A percentile compares a stretch with the other conserved stretches of the same genome.
These are phyloP conservation scores for Margaritispora aquatica DNA, from an alignment of 495 filamentous ascomycete genomes.

Conservation along the genomic window DNA sequence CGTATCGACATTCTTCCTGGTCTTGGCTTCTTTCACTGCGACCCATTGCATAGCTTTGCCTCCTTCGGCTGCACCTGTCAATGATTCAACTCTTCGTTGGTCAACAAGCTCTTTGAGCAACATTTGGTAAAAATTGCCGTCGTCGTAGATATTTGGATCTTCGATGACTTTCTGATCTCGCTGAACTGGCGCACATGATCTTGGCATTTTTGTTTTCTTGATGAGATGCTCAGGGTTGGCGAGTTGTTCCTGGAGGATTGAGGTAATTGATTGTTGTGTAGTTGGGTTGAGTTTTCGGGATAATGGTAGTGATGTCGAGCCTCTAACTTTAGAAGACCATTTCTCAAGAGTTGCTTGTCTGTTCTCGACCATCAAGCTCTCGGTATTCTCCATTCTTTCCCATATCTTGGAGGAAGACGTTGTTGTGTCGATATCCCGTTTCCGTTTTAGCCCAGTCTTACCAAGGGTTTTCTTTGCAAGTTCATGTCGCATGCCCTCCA, in stretches of 20 bases:
- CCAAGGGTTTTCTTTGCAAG: conserved; percentile 35
- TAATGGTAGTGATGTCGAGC: conserved; percentile 35
- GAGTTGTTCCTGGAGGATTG: conserved; percentile 70
- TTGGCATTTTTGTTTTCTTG: conserved; percentile 55
- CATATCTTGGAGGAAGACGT: conserved; percentile 58
- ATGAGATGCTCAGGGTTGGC: conserved; percentile 60
- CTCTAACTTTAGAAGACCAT: conserved; percentile 57
- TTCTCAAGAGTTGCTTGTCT: conserved; percentile 56
- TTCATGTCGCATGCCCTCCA: conserved; percentile 64
- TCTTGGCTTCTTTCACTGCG: conserved; percentile 75
- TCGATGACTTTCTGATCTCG: conserved; percentile 44
- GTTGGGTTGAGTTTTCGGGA: conserved; percentile 48
- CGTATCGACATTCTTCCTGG: conserved; percentile 77
- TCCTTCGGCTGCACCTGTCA: conserved; percentile 29
- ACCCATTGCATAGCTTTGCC: conserved; percentile 38
- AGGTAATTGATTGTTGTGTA: conserved; percentile 56
- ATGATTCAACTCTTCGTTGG: conserved; percentile 60
- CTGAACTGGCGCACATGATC: conserved; percentile 68
- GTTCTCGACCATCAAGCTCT: conserved; percentile 41
- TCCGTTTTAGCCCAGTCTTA: conserved; percentile 50
- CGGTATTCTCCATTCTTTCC: conserved; percentile 58
- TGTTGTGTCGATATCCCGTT: conserved; percentile 42
- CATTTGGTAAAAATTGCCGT: conserved; percentile 88
- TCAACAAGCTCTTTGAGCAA: conserved; percentile 89
- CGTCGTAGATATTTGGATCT: conserved; percentile 68